Evolutionary conservation across 768 basidiomycete genomes (phyloP).

Genomic region (Tephrocybe sp.): DNA sequence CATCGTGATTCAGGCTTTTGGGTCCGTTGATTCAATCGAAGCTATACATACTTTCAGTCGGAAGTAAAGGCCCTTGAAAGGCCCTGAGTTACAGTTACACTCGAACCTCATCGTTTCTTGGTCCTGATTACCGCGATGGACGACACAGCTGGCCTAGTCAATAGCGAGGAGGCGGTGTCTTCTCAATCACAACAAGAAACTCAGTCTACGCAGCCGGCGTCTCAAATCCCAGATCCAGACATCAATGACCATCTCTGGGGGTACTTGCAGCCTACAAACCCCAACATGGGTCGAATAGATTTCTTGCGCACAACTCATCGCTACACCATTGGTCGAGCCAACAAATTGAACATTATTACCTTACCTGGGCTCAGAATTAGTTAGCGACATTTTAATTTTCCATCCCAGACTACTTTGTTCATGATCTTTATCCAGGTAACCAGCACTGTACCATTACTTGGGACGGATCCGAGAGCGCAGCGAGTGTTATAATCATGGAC

Average conservation of each 20-base stretch:
- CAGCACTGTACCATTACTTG: constrained; percentile 57
- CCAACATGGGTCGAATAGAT: constrained; percentile 54
- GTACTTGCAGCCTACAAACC: constrained; percentile 63
- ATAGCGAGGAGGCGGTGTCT: constrained; percentile 27
- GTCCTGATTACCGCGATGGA: constrained; percentile 8
- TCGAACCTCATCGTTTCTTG: no score
- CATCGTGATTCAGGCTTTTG: no score
- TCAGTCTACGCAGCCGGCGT: constrained; percentile 44
- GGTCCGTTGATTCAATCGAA: no score
- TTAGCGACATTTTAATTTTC: constrained; percentile 34
- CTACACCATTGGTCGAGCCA: constrained; percentile 57
- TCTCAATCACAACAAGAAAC: constrained; percentile 31
- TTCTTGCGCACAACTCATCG: constrained; percentile 50
- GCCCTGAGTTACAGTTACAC: no score
- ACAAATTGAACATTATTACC: constrained; percentile 45
- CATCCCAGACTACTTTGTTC: not conserved
- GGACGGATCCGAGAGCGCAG: constrained; percentile 48
- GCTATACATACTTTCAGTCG: no score
- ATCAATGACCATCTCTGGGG: constrained; percentile 60
- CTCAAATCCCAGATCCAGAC: constrained; percentile 27
- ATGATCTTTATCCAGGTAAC: constrained; percentile 39
- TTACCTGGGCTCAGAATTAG: constrained; percentile 72
- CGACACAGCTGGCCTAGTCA: not conserved
- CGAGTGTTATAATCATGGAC: constrained; percentile 52
- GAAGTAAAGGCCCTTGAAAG: no score